Conservation (phyloP, 768 basidiomycete species). For the Amanita phalloides region DNA sequence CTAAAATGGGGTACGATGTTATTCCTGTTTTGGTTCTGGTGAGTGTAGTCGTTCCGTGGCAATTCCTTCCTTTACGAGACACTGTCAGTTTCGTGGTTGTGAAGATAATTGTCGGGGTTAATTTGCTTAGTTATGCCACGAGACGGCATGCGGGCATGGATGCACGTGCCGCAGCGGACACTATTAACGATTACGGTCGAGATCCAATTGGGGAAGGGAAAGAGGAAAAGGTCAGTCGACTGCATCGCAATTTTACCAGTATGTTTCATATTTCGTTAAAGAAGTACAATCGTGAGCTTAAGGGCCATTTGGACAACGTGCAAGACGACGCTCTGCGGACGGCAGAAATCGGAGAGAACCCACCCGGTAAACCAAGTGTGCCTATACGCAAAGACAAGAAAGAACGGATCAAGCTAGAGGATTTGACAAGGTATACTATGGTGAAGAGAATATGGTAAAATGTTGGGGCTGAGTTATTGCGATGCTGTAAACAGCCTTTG, state of each 20-base stretch:
- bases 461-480: not conserved
- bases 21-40: slow-evolving; percentile 81
- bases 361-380: slow-evolving; percentile 27
- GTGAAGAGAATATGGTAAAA: slow-evolving; percentile 74
- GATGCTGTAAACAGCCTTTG: not conserved
- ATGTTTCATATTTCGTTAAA: slow-evolving; percentile 14
- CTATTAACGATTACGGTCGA: slow-evolving; percentile 81
- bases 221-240: slow-evolving; percentile 61
- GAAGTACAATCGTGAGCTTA: slow-evolving; percentile 79
- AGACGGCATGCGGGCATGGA: slow-evolving; percentile 70
- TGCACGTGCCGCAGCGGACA: slow-evolving; percentile 60
- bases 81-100: slow-evolving; percentile 63
- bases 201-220: slow-evolving; percentile 84
- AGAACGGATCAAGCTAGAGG: slow-evolving; percentile 61
- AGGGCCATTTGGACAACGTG: slow-evolving; percentile 54
- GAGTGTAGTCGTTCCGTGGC: slow-evolving; percentile 18
- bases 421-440: slow-evolving; percentile 92
- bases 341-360: slow-evolving; percentile 66
- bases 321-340: slow-evolving; percentile 58
- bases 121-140: slow-evolving; percentile 77
- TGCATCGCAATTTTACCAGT: not conserved
- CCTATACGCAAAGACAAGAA: slow-evolving; percentile 24
- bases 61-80: not conserved
- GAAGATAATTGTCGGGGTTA: slow-evolving; percentile 89
- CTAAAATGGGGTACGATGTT: slow-evolving; percentile 58